Conservation (phyloP, 306 rosid genomes). For the Herpetospermum pedunculosum region DNA sequence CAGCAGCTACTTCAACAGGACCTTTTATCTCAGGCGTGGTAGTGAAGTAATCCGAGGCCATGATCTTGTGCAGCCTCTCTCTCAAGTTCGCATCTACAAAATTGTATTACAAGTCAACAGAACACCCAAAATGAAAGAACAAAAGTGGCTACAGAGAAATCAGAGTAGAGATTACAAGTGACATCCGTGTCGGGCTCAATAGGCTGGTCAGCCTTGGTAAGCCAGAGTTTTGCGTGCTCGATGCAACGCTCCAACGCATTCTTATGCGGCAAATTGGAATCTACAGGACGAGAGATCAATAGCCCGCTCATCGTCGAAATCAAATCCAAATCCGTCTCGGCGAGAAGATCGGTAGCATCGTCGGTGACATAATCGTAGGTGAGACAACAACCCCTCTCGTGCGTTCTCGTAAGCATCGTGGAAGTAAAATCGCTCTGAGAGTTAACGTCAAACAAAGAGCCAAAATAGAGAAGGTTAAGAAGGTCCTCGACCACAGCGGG, state of each 20-base stretch:
- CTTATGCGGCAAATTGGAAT: conserved; percentile 76
- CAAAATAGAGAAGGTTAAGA: conserved; percentile 74
- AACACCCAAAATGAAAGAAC: neutral
- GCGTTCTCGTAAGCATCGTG: conserved; percentile 73
- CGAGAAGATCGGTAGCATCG: conserved; percentile 88
- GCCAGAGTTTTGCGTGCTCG: conserved; percentile 90
- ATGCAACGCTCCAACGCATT: conserved; percentile 67
- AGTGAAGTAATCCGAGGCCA: conserved; percentile 78
- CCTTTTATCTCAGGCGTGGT: conserved; percentile 90
- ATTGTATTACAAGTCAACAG: neutral
- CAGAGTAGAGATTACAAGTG: conserved; percentile 36
- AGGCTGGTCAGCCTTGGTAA: conserved; percentile 46
- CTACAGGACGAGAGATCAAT: conserved; percentile 66
- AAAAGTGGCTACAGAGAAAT: neutral
- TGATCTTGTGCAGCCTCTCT: conserved; percentile 71
- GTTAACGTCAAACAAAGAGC: conserved; percentile 78
- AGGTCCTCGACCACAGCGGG: conserved; percentile 47
- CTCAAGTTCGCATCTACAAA: conserved; percentile 63
- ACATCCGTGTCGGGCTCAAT: conserved; percentile 47
- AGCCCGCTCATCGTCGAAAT: conserved; percentile 50
- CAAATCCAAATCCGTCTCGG: conserved; percentile 76
- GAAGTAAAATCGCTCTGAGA: conserved; percentile 78
- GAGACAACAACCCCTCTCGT: conserved; percentile 86
- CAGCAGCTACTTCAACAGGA: conserved; percentile 74
- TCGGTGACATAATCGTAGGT: conserved; percentile 93